These are phyloP conservation scores for Seminavis robusta DNA, from an alignment of 108 stramenopile species.

Conservation along the genomic window DNA sequence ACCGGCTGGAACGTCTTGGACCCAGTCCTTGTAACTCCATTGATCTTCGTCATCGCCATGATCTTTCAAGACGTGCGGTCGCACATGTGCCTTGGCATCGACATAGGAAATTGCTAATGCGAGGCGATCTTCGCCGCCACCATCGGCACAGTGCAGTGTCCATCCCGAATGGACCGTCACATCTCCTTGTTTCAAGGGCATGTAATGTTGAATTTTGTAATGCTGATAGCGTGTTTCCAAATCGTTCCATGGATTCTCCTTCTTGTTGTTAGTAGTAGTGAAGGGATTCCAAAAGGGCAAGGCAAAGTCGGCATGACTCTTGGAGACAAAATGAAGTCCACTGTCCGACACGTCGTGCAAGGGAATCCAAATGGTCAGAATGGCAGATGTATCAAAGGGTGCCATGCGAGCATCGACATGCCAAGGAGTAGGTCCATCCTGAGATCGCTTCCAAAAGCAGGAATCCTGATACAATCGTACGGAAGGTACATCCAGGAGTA, in stretches of 20 bases:
- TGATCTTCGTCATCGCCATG: slow-evolving; percentile 74
- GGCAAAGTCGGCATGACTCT: slow-evolving; percentile 76
- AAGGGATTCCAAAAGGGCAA: slow-evolving; percentile 82
- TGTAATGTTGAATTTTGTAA: slow-evolving; percentile 43
- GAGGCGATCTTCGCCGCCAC: slow-evolving; percentile 45
- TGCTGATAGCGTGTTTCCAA: slow-evolving; percentile 50
- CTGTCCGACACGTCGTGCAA: slow-evolving; percentile 67
- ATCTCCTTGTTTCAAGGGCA: slow-evolving; percentile 73
- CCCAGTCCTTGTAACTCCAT: slow-evolving; percentile 76
- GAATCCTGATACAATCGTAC: slow-evolving; percentile 86
- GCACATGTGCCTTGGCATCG: slow-evolving; percentile 71
- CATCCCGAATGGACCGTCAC: slow-evolving; percentile 82
- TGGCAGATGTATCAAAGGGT: slow-evolving; percentile 78
- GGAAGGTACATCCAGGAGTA: slow-evolving; percentile 54
- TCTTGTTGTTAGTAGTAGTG: slow-evolving; percentile 1
- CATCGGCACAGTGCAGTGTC: slow-evolving; percentile 75
- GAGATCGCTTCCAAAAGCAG: slow-evolving; percentile 69
- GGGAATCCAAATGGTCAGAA: slow-evolving; percentile 89
- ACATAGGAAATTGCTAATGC: slow-evolving; percentile 79
- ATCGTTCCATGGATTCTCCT: slow-evolving; percentile 37
- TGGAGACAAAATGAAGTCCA: slow-evolving; percentile 65
- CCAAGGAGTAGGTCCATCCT: slow-evolving; percentile 84
- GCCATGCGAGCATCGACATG: slow-evolving; percentile 87
- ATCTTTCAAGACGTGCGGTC: slow-evolving; percentile 36
- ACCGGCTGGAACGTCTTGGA: slow-evolving; percentile 42